Percentiles rank a stretch among this genome's conserved stretches.
Conservation (phyloP, 441 rosid genomes). For the Omphalea diandra region DNA sequence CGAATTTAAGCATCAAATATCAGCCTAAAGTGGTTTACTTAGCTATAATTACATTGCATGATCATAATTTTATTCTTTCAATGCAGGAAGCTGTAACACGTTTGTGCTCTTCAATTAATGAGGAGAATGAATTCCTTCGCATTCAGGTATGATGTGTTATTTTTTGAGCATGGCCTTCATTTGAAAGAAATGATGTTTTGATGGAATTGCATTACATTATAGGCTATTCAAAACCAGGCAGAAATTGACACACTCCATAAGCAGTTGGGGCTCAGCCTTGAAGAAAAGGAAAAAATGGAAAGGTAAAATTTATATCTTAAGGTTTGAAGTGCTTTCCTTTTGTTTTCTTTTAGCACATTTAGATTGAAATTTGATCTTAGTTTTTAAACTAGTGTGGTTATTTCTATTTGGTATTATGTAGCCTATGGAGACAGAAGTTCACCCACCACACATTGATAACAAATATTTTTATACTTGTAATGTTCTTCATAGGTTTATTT, state of each 20-base stretch:
- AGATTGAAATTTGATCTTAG: neutral
- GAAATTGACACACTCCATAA: slow-evolving; percentile 74
- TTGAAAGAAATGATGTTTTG: slow-evolving; percentile 4
- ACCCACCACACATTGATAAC: too few species aligned
- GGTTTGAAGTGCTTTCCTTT: neutral
- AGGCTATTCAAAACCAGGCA: slow-evolving; percentile 82
- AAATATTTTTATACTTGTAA: neutral
- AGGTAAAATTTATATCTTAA: slow-evolving; percentile 44
- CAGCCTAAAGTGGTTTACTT: neutral
- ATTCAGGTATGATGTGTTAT: slow-evolving; percentile 55
- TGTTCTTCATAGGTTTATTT: neutral
- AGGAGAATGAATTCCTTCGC: slow-evolving; percentile 88
- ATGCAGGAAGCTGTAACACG: slow-evolving; percentile 51
- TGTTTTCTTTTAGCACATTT: neutral
- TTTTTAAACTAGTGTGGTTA: neutral
- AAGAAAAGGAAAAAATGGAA: slow-evolving; percentile 73
- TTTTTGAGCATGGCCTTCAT: neutral
- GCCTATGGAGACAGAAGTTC: neutral
- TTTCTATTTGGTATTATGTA: neutral
- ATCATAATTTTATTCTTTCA: neutral
- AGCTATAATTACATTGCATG: neutral
- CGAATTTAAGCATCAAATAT: neutral
- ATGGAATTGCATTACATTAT: slow-evolving; percentile 10
- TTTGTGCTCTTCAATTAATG: slow-evolving; percentile 51
- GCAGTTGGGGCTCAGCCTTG: slow-evolving; percentile 56